Evolutionary conservation across 805 yeast species (phyloP).

Genomic region (Candida loeiensis): DNA sequence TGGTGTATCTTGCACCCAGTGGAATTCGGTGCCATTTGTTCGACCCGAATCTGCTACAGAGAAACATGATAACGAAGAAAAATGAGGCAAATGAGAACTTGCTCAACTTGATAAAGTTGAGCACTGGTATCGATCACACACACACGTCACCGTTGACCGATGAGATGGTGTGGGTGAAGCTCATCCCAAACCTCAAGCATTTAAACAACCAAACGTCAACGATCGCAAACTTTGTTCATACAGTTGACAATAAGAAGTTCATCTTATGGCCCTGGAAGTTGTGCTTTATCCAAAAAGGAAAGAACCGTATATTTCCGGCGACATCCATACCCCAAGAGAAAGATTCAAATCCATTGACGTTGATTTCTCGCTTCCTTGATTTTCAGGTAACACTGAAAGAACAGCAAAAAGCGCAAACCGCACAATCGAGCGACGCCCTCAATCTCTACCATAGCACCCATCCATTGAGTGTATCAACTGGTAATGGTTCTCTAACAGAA

Average conservation of each 20-base stretch:
- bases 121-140: conserved; percentile 30
- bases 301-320: conserved; percentile 9
- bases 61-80: conserved; percentile 18
- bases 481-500: conserved; percentile 1
- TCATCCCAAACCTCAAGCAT: conserved; percentile 66
- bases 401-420: background rate
- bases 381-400: conserved; percentile 12
- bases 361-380: conserved; percentile 36
- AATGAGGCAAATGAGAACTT: conserved; percentile 24
- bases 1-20: conserved; percentile 38
- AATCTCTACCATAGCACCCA: background rate
- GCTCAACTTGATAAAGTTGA: conserved; percentile 29
- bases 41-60: conserved; percentile 24
- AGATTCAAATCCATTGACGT: conserved; percentile 26
- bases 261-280: conserved; percentile 72
- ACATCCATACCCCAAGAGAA: conserved; percentile 7
- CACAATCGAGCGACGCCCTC: background rate
- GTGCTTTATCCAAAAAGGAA: conserved; percentile 55
- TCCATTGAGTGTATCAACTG: conserved; percentile 1
- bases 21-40: conserved; percentile 43
- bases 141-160: conserved; percentile 15
- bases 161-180: conserved; percentile 55
- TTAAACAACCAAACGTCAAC: conserved; percentile 65
- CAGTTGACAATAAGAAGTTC: conserved; percentile 50
- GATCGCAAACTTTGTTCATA: conserved; percentile 53